These are phyloP conservation scores for Inga laurina DNA, from an alignment of 306 rosid genomes.

Conservation along the genomic window DNA sequence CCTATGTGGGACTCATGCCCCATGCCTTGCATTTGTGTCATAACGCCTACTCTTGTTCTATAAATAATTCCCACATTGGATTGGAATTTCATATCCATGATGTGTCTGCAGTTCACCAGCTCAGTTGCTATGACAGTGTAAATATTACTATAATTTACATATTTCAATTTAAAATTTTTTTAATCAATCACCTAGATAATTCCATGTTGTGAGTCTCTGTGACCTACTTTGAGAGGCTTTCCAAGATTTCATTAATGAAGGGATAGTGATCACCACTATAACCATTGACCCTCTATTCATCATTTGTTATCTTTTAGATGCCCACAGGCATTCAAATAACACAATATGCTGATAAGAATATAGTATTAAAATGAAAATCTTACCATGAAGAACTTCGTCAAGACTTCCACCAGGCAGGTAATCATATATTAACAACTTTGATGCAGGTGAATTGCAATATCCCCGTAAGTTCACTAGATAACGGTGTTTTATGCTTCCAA, in stretches of 20 bases:
- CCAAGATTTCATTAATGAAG: conserved; percentile 10
- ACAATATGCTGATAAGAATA: conserved; percentile 30
- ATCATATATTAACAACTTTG: conserved; percentile 93
- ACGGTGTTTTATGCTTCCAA: conserved; percentile 96
- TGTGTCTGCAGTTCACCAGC: background rate
- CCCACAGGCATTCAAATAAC: conserved; percentile 17
- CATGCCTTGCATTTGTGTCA: background rate
- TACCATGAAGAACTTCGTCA: conserved; percentile 97
- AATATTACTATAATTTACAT: background rate
- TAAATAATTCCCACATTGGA: background rate
- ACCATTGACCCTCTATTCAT: conserved; percentile 1
- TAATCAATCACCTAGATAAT: background rate
- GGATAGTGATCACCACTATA: conserved; percentile 22
- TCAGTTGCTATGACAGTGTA: background rate
- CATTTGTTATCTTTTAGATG: conserved; percentile 15
- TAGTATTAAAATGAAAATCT: conserved; percentile 29
- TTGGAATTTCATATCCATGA: background rate
- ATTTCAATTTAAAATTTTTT: background rate
- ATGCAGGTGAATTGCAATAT: conserved; percentile 96
- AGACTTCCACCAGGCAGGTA: conserved; percentile 95
- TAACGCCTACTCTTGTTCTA: background rate
- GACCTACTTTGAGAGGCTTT: background rate
- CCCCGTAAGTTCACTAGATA: conserved; percentile 97
- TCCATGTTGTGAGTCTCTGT: background rate
- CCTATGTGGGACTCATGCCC: background rate